Evolutionary conservation across 306 rosid genomes (phyloP).

Genomic region (Prunus armeniaca): DNA sequence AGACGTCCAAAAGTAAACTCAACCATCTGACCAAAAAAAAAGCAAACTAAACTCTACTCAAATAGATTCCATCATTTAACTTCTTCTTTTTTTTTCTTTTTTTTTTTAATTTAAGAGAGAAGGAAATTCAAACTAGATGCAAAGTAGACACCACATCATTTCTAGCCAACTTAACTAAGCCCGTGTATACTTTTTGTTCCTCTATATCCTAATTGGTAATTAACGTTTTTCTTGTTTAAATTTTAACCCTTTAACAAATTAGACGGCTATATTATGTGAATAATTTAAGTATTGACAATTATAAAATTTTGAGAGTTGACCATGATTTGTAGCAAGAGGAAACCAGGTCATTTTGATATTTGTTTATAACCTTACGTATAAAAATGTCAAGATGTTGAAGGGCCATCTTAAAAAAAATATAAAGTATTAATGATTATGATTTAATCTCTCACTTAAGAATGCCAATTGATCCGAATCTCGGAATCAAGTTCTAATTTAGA

Average conservation of each 20-base stretch:
- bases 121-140: too few relatives aligned
- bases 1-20: not conserved
- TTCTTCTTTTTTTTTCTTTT: too few relatives aligned
- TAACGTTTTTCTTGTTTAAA: too few relatives aligned
- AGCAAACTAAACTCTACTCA: not conserved
- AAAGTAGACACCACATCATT: rapidly evolving
- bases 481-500: too few relatives aligned
- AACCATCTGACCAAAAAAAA: not conserved
- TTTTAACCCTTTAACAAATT: too few relatives aligned
- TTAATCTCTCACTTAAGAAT: not conserved
- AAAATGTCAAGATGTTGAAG: not conserved
- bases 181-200: too few relatives aligned
- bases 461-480: too few relatives aligned
- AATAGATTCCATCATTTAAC: not conserved
- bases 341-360: not conserved
- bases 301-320: not conserved
- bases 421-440: not conserved
- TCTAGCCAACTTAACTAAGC: rapidly evolving
- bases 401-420: not conserved
- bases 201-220: too few relatives aligned
- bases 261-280: too few relatives aligned
- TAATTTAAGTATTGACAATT: not conserved
- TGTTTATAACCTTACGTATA: not conserved
- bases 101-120: too few relatives aligned
- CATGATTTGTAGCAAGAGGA: not conserved